Conservation (phyloP, 164 flowering plant genomes). For the Nelumbo lutea region DNA sequence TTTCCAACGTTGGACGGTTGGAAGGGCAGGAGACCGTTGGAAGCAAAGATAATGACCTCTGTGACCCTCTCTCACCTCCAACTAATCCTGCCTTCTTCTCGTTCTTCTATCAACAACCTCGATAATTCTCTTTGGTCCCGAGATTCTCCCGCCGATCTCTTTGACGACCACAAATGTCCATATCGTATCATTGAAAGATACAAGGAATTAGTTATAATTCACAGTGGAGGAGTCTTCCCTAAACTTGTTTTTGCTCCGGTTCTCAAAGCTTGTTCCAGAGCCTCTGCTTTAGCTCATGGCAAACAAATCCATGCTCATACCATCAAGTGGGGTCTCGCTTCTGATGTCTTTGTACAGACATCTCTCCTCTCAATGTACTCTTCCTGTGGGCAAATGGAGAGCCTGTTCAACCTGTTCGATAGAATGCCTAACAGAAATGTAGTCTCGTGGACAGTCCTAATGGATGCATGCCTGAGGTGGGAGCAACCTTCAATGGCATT, state of each 20-base stretch:
- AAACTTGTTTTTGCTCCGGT: slow-evolving; percentile 12
- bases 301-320: slow-evolving; percentile 21
- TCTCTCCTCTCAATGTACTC: slow-evolving; percentile 26
- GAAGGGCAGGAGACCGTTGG: too few relatives aligned
- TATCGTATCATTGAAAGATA: too few relatives aligned
- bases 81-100: too few relatives aligned
- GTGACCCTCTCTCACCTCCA: too few relatives aligned
- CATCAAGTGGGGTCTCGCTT: slow-evolving; percentile 16
- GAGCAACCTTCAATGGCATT: slow-evolving; percentile 15
- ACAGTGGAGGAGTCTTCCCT: too few relatives aligned
- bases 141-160: too few relatives aligned
- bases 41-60: too few relatives aligned
- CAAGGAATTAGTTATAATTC: too few relatives aligned
- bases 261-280: slow-evolving; percentile 27
- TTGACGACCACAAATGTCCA: too few relatives aligned
- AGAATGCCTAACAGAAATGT: slow-evolving; percentile 9
- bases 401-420: slow-evolving; percentile 14
- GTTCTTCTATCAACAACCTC: too few relatives aligned
- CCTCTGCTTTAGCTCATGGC: slow-evolving; percentile 17
- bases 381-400: slow-evolving; percentile 16
- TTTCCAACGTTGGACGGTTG: too few relatives aligned
- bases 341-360: slow-evolving; percentile 16
- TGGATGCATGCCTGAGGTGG: slow-evolving; percentile 10
- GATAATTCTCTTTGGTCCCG: too few relatives aligned
- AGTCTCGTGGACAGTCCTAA: slow-evolving; percentile 17